A percentile compares a stretch with the other conserved stretches of the same genome.
Conservation (phyloP, 2,329 filamentous ascomycete species). For the Ilyonectria sp. region DNA sequence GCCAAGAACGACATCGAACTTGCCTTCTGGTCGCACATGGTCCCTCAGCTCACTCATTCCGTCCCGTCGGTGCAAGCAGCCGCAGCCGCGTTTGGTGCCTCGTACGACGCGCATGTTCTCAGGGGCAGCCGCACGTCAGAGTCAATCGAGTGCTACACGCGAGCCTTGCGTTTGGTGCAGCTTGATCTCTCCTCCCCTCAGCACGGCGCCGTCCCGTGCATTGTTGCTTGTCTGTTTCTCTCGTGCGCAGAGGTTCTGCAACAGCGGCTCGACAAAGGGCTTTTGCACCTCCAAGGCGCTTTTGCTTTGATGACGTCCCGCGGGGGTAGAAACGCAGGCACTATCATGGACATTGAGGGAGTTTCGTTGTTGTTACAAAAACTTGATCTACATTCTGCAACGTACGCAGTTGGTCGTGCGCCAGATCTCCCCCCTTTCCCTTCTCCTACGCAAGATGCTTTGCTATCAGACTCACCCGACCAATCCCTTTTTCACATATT, state of each 20-base stretch:
- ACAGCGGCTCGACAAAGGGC: constrained; percentile 26
- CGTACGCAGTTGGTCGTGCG: constrained; percentile 27
- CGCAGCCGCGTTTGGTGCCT: constrained; percentile 35
- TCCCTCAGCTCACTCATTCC: constrained; percentile 35
- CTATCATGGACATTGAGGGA: constrained; percentile 12
- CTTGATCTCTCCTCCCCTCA: constrained; percentile 31
- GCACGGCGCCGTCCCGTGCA: constrained; percentile 29
- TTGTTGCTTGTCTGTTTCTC: constrained; percentile 40
- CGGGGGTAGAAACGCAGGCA: background rate
- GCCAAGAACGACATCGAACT: constrained; percentile 33
- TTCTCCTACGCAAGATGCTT: background rate
- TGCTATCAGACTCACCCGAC: constrained; percentile 23
- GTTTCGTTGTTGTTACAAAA: constrained; percentile 35
- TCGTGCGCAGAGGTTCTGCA: constrained; percentile 31
- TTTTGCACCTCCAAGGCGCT: constrained; percentile 32
- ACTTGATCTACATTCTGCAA: constrained; percentile 40
- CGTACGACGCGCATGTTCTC: constrained; percentile 37
- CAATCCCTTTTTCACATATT: constrained; percentile 20
- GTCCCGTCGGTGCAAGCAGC: constrained; percentile 39
- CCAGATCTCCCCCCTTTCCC: constrained; percentile 32
- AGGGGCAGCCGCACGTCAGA: background rate
- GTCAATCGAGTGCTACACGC: constrained; percentile 29
- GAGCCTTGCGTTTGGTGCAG: constrained; percentile 34
- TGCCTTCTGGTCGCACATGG: constrained; percentile 36
- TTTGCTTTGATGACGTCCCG: constrained; percentile 34